Evolutionary conservation across 257 asterid species (phyloP).

Genomic region (Anisodus tanguticus): DNA sequence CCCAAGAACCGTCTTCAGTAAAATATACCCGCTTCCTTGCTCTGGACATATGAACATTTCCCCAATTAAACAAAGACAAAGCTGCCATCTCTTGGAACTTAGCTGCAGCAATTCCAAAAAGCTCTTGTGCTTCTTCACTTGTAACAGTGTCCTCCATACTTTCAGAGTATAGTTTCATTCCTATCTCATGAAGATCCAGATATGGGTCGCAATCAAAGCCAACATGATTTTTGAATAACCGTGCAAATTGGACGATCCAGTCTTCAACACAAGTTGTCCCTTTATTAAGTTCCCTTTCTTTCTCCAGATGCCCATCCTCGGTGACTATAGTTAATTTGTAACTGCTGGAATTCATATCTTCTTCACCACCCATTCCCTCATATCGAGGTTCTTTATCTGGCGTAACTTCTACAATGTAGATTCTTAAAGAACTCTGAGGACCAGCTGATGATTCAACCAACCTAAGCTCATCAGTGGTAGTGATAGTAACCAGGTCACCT

Average conservation of each 20-base stretch:
- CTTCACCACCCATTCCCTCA: constrained; percentile 60
- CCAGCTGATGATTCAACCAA: constrained; percentile 77
- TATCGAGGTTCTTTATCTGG: constrained; percentile 80
- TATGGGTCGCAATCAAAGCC: constrained; percentile 85
- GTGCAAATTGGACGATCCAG: constrained; percentile 86
- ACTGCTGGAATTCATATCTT: constrained; percentile 41
- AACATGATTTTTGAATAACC: constrained; percentile 79
- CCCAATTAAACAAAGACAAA: constrained; percentile 92
- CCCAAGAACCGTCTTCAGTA: constrained; percentile 62
- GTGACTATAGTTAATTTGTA: constrained; percentile 43
- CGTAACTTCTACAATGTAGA: constrained; percentile 76
- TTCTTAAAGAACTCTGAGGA: constrained; percentile 68
- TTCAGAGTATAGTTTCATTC: constrained; percentile 84
- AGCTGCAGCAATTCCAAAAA: constrained; percentile 75
- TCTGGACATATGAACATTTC: constrained; percentile 83
- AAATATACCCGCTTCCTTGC: constrained; percentile 70
- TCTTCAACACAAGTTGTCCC: constrained; percentile 60
- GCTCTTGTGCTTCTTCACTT: constrained; percentile 74
- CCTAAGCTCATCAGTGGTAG: constrained; percentile 86
- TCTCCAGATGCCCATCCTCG: constrained; percentile 44
- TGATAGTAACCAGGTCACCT: constrained; percentile 90
- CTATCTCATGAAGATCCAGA: constrained; percentile 85
- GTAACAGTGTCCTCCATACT: constrained; percentile 88
- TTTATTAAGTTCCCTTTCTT: constrained; percentile 35
- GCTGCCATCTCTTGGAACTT: constrained; percentile 92